Evolutionary conservation across 371 early-diverging fungal species (phyloP).

Genomic region (Batrachochytrium dendrobatidis): DNA sequence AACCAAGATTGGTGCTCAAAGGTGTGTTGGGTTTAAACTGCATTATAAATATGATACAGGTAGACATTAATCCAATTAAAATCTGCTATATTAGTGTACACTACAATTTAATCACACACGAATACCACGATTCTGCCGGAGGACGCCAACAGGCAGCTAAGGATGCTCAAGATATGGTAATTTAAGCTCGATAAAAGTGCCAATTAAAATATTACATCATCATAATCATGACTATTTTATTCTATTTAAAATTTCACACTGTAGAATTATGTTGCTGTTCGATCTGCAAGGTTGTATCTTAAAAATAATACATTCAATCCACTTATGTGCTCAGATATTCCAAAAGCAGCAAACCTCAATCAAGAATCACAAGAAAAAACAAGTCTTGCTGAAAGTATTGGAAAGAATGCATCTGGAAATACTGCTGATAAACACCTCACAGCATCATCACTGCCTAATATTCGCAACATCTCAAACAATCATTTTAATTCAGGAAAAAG

Average conservation of each 20-base stretch:
- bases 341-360: too few relatives aligned
- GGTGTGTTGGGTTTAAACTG: background rate
- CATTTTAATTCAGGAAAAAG: too few relatives aligned
- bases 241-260: background rate
- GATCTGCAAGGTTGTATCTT: conserved; percentile 32
- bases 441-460: too few relatives aligned
- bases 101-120: conserved; percentile 32
- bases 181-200: background rate
- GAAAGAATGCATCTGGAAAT: too few relatives aligned
- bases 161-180: conserved; percentile 28
- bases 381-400: too few relatives aligned
- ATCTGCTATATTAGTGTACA: conserved; percentile 19
- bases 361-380: too few relatives aligned
- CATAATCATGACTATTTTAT: background rate
- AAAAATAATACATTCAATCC: conserved; percentile 40
- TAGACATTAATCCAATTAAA: background rate
- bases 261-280: conserved; percentile 24
- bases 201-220: too few relatives aligned
- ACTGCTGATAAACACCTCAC: too few relatives aligned
- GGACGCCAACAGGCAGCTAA: conserved; percentile 24
- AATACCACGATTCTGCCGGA: conserved; percentile 19
- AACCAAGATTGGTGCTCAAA: background rate
- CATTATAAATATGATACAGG: background rate
- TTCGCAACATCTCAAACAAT: too few relatives aligned
- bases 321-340: conserved; percentile 29